Evolutionary conservation across 331 rosid species (phyloP).

Genomic region (Acacia pycnantha): DNA sequence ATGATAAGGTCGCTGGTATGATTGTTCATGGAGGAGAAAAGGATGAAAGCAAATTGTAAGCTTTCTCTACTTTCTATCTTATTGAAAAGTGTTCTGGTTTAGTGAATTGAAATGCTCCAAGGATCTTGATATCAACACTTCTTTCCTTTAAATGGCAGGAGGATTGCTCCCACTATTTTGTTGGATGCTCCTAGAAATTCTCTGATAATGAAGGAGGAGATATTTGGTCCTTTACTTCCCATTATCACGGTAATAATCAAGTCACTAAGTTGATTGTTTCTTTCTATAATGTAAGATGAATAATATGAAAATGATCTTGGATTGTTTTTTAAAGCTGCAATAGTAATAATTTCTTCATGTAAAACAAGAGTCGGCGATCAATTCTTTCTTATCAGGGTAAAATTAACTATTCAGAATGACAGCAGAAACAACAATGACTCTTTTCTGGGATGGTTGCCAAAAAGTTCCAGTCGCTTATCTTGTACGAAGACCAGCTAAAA

Average conservation of each 20-base stretch:
- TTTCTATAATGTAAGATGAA: not conserved
- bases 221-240: slow-evolving; percentile 97
- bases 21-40: slow-evolving; percentile 81
- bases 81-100: slow-evolving; percentile 15
- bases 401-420: no score
- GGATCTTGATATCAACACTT: slow-evolving; percentile 18
- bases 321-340: no score
- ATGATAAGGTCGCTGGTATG: slow-evolving; percentile 86
- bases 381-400: no score
- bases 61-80: slow-evolving; percentile 24
- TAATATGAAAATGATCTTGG: not conserved
- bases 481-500: not conserved
- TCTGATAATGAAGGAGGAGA: slow-evolving; percentile 83
- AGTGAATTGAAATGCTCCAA: slow-evolving; percentile 6
- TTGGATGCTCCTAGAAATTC: slow-evolving; percentile 81
- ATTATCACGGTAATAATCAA: slow-evolving; percentile 69
- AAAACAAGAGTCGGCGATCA: no score
- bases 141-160: slow-evolving; percentile 46
- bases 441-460: no score
- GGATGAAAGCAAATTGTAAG: slow-evolving; percentile 81
- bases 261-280: not conserved
- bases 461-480: no score
- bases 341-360: no score
- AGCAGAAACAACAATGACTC: no score
- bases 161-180: slow-evolving; percentile 87